Conservation (phyloP, 305 asterid genomes). For the Withania somnifera region DNA sequence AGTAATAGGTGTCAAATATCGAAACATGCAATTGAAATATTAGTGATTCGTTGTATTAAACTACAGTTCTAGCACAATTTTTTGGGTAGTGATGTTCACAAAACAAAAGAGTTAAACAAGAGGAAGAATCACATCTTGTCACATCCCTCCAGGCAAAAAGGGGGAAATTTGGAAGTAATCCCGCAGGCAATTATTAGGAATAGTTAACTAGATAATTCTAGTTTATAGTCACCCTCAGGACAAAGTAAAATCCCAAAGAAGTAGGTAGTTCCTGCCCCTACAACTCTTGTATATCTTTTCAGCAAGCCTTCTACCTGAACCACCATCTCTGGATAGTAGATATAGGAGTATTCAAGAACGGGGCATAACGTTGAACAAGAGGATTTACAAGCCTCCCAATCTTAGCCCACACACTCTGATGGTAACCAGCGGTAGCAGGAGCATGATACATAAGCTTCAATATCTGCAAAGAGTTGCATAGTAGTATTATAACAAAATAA, state of each 20-base stretch:
- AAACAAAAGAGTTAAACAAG: background rate
- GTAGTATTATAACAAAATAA: background rate
- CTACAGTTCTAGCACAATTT: background rate
- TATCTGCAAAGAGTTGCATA: constrained; percentile 34
- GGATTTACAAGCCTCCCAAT: constrained; percentile 61
- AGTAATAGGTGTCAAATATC: no score
- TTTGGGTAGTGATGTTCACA: background rate
- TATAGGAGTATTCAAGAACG: constrained; percentile 62
- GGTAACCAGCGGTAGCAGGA: constrained; percentile 81
- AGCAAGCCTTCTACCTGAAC: constrained; percentile 48
- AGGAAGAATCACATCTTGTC: background rate
- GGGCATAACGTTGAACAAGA: constrained; percentile 51
- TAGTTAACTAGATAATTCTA: background rate
- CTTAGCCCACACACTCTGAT: constrained; percentile 80
- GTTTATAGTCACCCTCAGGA: background rate
- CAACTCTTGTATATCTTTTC: background rate
- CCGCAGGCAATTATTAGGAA: background rate
- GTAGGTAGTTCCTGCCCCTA: background rate
- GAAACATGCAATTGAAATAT: background rate
- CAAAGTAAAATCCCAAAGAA: background rate
- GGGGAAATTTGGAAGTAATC: background rate
- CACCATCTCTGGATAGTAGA: constrained; percentile 72
- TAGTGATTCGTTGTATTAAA: background rate
- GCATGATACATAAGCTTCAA: constrained; percentile 91
- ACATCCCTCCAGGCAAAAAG: background rate